Conservation (phyloP, 768 basidiomycete genomes). For the Termitomyces sp. region DNA sequence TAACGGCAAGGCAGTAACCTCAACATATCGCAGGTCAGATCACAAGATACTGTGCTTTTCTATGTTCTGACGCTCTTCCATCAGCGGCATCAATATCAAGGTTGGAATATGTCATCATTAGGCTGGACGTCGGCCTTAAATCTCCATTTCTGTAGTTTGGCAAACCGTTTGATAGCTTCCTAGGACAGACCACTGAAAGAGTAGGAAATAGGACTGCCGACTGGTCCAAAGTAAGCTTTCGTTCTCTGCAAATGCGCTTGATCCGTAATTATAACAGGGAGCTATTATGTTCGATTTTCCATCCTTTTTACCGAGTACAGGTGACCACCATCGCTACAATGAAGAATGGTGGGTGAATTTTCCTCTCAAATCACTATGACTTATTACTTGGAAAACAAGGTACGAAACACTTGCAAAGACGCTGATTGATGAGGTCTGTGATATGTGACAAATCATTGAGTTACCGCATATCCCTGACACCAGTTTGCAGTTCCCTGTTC, state of each 20-base stretch:
- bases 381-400: conserved; percentile 3
- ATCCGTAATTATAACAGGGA: conserved; percentile 15
- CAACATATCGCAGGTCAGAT: conserved; percentile 27
- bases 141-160: conserved; percentile 20
- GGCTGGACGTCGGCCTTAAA: not conserved
- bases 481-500: conserved; percentile 24
- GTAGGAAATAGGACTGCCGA: conserved; percentile 24
- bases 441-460: not conserved
- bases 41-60: too few relatives aligned
- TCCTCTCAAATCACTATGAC: not conserved
- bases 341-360: conserved; percentile 23
- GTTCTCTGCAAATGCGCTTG: not conserved
- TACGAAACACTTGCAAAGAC: conserved; percentile 18
- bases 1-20: conserved; percentile 29
- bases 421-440: conserved; percentile 25
- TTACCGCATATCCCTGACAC: not conserved
- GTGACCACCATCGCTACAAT: conserved; percentile 28
- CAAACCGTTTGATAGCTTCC: conserved; percentile 28
- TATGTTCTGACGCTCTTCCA: not conserved
- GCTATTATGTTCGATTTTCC: conserved; percentile 36
- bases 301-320: conserved; percentile 25
- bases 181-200: conserved; percentile 29
- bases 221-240: conserved; percentile 26
- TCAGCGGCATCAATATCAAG: not conserved
- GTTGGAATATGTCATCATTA: not conserved